These are phyloP conservation scores for Nelumbo lutea DNA, from an alignment of 164 flowering plant genomes.

Conservation along the genomic window DNA sequence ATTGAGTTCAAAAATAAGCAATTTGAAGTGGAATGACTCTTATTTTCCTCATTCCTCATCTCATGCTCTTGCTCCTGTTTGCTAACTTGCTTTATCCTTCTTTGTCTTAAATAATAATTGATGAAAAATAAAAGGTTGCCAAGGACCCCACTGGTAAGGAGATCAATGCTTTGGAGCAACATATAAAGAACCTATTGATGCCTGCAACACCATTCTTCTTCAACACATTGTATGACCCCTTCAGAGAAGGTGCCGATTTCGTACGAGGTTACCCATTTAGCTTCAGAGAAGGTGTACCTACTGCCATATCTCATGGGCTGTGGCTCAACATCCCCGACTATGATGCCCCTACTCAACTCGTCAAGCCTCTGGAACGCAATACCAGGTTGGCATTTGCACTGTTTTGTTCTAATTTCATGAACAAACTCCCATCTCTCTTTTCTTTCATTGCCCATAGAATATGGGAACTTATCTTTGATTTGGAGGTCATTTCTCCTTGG, in stretches of 20 bases:
- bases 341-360: constrained; percentile 64
- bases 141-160: constrained; percentile 50
- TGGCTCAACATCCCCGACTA: constrained; percentile 67
- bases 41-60: too few species aligned
- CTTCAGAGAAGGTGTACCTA: constrained; percentile 44
- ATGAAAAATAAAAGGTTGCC: constrained; percentile 30
- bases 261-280: constrained; percentile 53
- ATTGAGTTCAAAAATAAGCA: too few species aligned
- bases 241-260: constrained; percentile 42
- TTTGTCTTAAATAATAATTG: too few species aligned
- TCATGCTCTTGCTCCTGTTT: too few species aligned
- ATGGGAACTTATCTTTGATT: too few species aligned
- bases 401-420: neutral
- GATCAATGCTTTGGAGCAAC: constrained; percentile 49
- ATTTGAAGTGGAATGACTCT: too few species aligned
- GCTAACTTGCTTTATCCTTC: too few species aligned
- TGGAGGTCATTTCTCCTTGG: neutral
- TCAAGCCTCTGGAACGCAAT: constrained; percentile 58
- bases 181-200: constrained; percentile 37
- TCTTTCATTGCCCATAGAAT: neutral
- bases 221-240: constrained; percentile 53
- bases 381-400: constrained; percentile 21
- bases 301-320: constrained; percentile 48
- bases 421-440: too few species aligned
- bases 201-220: constrained; percentile 48